Evolutionary conservation across 179 eudicot species (phyloP), one percentile per base, ranked within the genome.

Genomic region (Silene noctiflora): DNA sequence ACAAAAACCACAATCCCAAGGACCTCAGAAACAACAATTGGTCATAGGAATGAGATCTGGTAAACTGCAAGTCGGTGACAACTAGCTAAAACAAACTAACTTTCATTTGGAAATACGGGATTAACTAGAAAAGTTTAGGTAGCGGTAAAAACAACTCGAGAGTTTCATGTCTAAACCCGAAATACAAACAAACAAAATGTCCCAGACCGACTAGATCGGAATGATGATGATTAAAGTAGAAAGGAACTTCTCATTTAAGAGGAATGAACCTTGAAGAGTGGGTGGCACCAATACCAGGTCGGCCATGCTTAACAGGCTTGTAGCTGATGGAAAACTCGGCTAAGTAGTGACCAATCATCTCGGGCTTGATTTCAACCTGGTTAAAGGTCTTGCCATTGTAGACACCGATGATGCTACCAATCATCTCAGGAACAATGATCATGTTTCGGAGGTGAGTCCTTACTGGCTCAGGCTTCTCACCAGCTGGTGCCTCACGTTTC

Each of bases 241-340:
- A 14, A 3, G 31, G 24, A 27, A 3, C 9, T 46, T 60, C 59
- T 92, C 89, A 94, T 87, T 94, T 94, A 1, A 94, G 91, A 75
- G 98, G 98, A 88, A 94, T 94, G 82, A 94, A 94, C 91, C 98
- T 87, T 7, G 98, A 94, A 19, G 98, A 94, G 89, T 94, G 98
- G 78, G 98, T 94, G 51, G 99, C 99, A 90, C 99, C 99, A 83
- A 95, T 95, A 93, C 97, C 99, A 44, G 99, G 99, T 74, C 99
- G 87, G 9, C 99, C 99, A 76, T 95, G 99, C 99, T 93, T 95
- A 67, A 95, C 98, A 8, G 99, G 99, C 89, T 95, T 95, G 96
- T 87, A 91, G 1, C 88, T 84, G 71, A 91, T 88, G 4, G 91
- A 89, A 68, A 89, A 91, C 84, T 91, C 96, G 3, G 92, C 96